Base-by-base conservation (phyloP, 306 rosid genomes). In the Amphicarpaea edgeworthii region DNA sequence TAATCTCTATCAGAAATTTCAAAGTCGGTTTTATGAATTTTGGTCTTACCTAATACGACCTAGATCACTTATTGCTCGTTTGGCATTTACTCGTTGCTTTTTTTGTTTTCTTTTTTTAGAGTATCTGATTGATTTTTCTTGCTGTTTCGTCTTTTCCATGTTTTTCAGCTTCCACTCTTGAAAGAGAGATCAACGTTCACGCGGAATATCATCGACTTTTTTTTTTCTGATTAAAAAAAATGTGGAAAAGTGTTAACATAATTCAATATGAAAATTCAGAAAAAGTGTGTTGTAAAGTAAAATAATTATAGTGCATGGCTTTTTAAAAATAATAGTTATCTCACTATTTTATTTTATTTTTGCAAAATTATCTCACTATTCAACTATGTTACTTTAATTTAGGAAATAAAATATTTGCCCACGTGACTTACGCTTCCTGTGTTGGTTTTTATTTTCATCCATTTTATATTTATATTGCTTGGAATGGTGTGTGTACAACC, bases 371-470 rank as follows among this genome's bases (percentile, higher is more conserved):
- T 15, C 19, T 46, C 16, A 14, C 51, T 46, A 4, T 14, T 15
- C 2, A 46, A 4, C 14, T 4, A 34, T 34, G 9, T 7, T 34
- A n/a, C n/a, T n/a, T n/a, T 40, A 40, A 40, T 40, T 40, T 40
- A 8, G 43, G 8, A 43, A 43, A 43, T 3, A 38, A 57, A 65
- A 55, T 73, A 80, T 14, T 73, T 55, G 10, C 28, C 79, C 83
- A 73, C 68, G 70, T 55, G 75, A 3, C 64, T 65, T 1, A 75
- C 79, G 24, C 61, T 34, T 45, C 42, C 53, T 1, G 23, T 8
- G 32, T 2, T 28, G 32, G 2, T 0, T 63, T 40, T 5, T 1
- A 12, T 19, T 37, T 47, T 16, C 0, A 6, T 69, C 3, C 7
- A 21, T 37, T 23, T 14, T 14, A 4, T 30, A 24, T 1, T 24